Conservation (phyloP, 805 yeast genomes). For the Ogataea zsoltii region DNA sequence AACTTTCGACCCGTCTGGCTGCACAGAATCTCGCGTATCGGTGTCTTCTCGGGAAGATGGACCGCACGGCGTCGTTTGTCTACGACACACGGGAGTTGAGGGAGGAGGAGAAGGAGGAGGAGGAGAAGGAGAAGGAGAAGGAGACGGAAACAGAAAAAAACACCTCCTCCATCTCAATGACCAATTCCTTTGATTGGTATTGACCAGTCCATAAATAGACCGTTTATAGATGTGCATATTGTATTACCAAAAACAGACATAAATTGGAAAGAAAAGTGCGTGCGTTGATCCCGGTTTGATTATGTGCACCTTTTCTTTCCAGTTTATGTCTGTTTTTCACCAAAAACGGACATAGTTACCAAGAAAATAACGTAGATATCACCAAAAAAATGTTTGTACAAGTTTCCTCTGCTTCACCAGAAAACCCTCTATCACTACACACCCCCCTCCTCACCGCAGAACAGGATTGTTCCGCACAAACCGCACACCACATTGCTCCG, state of each 20-base stretch:
- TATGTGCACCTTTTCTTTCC: no score
- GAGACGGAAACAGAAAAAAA: not conserved
- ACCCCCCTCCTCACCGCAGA: not conserved
- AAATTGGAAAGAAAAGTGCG: no score
- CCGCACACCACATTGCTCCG: slow-evolving; percentile 1
- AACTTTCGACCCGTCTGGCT: slow-evolving; percentile 36
- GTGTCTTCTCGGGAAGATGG: slow-evolving; percentile 47
- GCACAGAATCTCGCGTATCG: slow-evolving; percentile 49
- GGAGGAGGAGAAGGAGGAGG: not conserved
- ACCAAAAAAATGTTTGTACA: no score
- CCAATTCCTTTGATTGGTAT: slow-evolving; percentile 1
- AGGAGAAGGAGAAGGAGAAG: not conserved
- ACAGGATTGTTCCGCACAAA: slow-evolving; percentile 41
- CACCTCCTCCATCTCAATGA: not conserved
- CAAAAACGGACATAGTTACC: no score
- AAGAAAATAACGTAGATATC: no score
- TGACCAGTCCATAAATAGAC: not conserved
- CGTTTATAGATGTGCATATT: no score
- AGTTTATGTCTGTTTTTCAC: no score
- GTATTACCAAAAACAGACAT: no score
- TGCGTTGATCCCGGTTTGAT: no score
- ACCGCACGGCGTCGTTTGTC: slow-evolving; percentile 37
- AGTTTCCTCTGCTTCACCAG: no score
- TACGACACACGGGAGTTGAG: slow-evolving; percentile 20
- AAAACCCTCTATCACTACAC: no score